phyloP scores from a whole-genome alignment of 1,284 basidiomycete genomes.

The Leccinum fuscescens region DNA sequence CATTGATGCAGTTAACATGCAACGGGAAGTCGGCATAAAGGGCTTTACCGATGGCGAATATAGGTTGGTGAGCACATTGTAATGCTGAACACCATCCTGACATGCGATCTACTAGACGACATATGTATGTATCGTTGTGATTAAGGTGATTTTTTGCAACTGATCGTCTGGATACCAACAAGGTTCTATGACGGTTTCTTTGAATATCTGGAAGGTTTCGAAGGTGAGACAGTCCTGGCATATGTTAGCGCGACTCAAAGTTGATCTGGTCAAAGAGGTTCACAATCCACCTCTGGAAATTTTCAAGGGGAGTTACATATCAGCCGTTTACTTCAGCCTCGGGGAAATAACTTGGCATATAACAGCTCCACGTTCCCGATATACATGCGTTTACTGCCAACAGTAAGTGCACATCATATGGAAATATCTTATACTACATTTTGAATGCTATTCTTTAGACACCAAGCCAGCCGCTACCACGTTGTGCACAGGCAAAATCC shows the following conservation, averaged over 20 bases:
- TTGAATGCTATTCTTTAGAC: conserved; percentile 40
- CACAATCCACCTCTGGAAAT: conserved; percentile 27
- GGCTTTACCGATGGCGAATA: conserved; percentile 63
- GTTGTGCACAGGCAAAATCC: conserved; percentile 61
- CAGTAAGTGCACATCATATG: conserved; percentile 37
- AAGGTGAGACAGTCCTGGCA: conserved; percentile 13
- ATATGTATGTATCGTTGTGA: conserved; percentile 22
- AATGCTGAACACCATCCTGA: conserved; percentile 44
- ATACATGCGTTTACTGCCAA: conserved; percentile 55
- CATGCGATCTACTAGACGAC: conserved; percentile 14
- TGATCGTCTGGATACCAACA: conserved; percentile 3
- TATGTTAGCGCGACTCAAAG: background rate
- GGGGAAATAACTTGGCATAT: background rate
- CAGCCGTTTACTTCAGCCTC: too few relatives aligned
- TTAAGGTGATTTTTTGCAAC: background rate
- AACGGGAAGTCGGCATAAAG: conserved; percentile 51
- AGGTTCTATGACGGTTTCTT: conserved; percentile 32
- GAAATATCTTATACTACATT: conserved; percentile 22
- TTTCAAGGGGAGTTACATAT: conserved; percentile 20
- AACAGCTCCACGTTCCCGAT: conserved; percentile 40
- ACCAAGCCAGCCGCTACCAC: conserved; percentile 45
- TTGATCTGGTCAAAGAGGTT: conserved; percentile 19
- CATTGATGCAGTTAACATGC: conserved; percentile 48
- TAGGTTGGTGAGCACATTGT: conserved; percentile 45
- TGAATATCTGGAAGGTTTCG: conserved; percentile 26